These are phyloP conservation scores for Trichoderma polysporum DNA, from an alignment of 2,329 filamentous ascomycete species.

Conservation along the genomic window DNA sequence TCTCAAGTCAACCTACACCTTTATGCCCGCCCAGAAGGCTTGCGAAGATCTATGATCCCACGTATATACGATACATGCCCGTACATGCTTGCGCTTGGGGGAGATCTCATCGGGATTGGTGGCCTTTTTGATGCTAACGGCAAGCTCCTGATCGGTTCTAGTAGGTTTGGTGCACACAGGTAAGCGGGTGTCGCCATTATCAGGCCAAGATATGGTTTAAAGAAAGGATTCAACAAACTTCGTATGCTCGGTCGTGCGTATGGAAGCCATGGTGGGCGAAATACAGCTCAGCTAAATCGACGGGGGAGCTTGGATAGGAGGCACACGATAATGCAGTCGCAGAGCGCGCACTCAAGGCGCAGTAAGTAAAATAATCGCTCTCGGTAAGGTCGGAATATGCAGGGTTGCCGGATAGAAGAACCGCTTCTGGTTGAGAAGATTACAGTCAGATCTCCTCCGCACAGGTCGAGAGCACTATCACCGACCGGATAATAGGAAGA, in stretches of 20 bases:
- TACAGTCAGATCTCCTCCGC: neutral
- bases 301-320: constrained; percentile 16
- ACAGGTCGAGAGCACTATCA: constrained; percentile 14
- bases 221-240: constrained; percentile 31
- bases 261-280: constrained; percentile 30
- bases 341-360: neutral
- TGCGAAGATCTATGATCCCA: constrained; percentile 97
- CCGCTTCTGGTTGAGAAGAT: neutral
- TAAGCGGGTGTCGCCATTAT: neutral
- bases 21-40: constrained; percentile 97
- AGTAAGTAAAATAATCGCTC: neutral
- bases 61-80: constrained; percentile 96
- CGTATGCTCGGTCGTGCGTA: constrained; percentile 38
- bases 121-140: constrained; percentile 69
- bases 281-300: neutral
- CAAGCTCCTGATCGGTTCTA: constrained; percentile 67
- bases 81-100: constrained; percentile 86
- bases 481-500: constrained; percentile 17
- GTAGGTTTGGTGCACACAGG: neutral
- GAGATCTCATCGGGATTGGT: constrained; percentile 68
- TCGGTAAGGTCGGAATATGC: neutral
- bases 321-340: constrained; percentile 9
- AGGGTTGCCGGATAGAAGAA: neutral
- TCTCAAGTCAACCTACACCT: constrained; percentile 71
- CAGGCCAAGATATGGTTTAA: neutral